Evolutionary conservation across 192 early-diverging fungal species (phyloP), one percentile per base, ranked within the genome.

Genomic region (Coemansia sp.): DNA sequence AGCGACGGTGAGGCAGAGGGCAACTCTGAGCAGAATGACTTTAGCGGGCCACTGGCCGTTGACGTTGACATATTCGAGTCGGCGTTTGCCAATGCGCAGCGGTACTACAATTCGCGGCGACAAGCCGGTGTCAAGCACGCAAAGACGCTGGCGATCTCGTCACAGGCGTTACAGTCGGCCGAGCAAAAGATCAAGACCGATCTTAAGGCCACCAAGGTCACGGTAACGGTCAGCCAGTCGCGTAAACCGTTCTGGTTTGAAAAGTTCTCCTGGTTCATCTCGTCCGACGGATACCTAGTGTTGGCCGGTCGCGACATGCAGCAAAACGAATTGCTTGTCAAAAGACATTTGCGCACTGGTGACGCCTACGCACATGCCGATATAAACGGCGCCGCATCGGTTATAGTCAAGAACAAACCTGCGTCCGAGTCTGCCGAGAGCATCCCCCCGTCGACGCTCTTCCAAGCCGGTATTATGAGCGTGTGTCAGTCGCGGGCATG

Each of bases 201-300:
- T 46, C 71, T 98, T 27, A 88, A 92, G 63, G 86, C 89, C 36
- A 90, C 89, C 57, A 87, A 88, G 56, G 87, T 88, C n/a, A 92
- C 88, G 0, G 85, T 89, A 0, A 88, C 87, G 6, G 95, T 95
- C 61, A 89, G 86, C 45, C 90, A 94, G 69, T 88, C 90, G 63
- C 93, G 98, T 66, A 95, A 94, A 64, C 93, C 94, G 16, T 92
- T 89, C 41, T 99, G 96, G 96, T 99, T 99, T 81, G 98, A 99
- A 78, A 96, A 96, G 83, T 99, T 98, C 66, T 66, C 93, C 34
- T 98, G 96, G 96, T 98, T 96, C 65, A 81, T 98, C 24, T 91
- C 91, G 17, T 89, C 90, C 1, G 98, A 99, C 63, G 95, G 95
- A 69, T 94, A 94, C 68, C 77, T 99, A 54, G 87, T 99, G 27